Base-by-base conservation (phyloP, 2,329 filamentous ascomycete species). In the Claviceps quebecensis region DNA sequence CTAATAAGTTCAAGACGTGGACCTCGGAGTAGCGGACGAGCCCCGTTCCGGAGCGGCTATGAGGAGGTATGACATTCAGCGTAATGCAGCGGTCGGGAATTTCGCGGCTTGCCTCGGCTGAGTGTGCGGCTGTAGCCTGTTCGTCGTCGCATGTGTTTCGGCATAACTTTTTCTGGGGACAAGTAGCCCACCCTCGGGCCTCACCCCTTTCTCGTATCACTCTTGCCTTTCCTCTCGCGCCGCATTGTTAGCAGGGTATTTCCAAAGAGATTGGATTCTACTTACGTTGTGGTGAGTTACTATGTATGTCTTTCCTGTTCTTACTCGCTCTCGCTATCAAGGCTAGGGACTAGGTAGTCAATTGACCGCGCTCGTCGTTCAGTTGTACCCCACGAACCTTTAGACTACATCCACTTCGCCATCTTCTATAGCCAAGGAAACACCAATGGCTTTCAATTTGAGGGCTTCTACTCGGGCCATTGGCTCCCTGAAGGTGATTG, bases 361-460 rank as follows among this genome's bases (percentile, higher is more conserved):
- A 49, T 49, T 53, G 52, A 50, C 47, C 4, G 17, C 46, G 29
- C 48, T 47, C 41, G 23, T 29, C 36, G 16, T 39, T 14, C 37
- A 53, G 50, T 44, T 52, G 51, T 46, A 37, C 36, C 34, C 43
- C 50, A 45, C 40, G 44, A 45, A 34, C 29, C 44, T 38, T 44
- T 5, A 44, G 38, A 38, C 45, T 52, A 38, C 19, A 43, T 41
- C 51, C n/a, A 40, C 49, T 47, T 46, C 45, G 37, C 41, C 43
- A 47, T 47, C 43, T 9, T 49, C 43, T 46, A 40, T 39, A 45
- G 36, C 47, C 46, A 40, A 45, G 37, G 8, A 34, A 19, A 23
- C 44, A 58, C 66, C 62, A 55, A 86, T 87, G 83, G 77, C 82
- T 51, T 71, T 85, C 66, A 81, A 77, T 60, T 67, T 83, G 53